Percentiles rank a stretch among this genome's conserved stretches.
Conservation (phyloP, 495 filamentous ascomycete genomes). For the Cairneyella variabilis region DNA sequence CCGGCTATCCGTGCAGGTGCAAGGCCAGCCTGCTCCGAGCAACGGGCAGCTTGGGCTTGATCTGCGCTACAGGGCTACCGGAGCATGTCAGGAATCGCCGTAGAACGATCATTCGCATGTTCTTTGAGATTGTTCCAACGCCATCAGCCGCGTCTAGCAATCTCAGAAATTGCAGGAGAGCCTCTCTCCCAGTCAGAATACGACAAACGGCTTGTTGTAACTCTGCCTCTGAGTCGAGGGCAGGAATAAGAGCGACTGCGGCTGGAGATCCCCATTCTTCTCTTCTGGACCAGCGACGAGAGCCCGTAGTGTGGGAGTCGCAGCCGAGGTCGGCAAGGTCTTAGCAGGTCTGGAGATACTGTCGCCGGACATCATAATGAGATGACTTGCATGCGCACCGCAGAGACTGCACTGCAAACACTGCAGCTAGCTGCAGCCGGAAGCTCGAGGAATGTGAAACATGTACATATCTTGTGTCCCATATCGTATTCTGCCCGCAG, state of each 20-base stretch:
- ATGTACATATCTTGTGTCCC: slow-evolving; percentile 13
- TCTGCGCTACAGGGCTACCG: background rate
- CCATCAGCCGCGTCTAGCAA: slow-evolving; percentile 21
- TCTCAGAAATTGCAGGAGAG: slow-evolving; percentile 20
- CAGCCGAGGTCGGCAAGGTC: slow-evolving; percentile 1
- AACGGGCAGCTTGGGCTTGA: background rate
- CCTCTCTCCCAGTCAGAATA: slow-evolving; percentile 19
- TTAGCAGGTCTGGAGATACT: background rate
- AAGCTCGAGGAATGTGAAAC: slow-evolving; percentile 19
- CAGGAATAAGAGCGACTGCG: slow-evolving; percentile 9
- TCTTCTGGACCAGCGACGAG: too few species aligned
- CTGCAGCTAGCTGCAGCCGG: slow-evolving; percentile 16
- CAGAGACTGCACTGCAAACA: background rate
- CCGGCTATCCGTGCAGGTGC: too few species aligned
- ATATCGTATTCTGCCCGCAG: slow-evolving; percentile 4
- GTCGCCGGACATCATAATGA: too few species aligned
- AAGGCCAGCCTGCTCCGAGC: too few species aligned
- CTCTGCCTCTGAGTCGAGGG: background rate
- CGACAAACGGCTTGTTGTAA: slow-evolving; percentile 10
- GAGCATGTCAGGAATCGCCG: slow-evolving; percentile 16
- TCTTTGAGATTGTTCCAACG: slow-evolving; percentile 18
- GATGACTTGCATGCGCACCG: slow-evolving; percentile 20
- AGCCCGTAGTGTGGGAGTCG: too few species aligned
- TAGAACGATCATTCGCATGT: slow-evolving; percentile 13
- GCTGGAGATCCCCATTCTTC: slow-evolving; percentile 8